These are phyloP conservation scores for grape (Vitis vinifera) DNA, from an alignment of 164 flowering plant genomes.

Conservation along the genomic window DNA sequence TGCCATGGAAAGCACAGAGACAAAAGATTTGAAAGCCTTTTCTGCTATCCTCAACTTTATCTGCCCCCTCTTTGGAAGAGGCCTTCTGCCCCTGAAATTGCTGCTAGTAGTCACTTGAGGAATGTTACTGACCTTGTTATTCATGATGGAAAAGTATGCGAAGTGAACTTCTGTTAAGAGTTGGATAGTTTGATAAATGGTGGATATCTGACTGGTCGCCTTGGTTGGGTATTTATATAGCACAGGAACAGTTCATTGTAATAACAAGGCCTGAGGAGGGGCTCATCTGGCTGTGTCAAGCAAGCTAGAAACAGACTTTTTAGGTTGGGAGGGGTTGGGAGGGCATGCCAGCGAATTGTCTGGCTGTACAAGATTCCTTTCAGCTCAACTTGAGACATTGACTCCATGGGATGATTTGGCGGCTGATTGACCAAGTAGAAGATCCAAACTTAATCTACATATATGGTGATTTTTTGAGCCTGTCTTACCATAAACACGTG, in stretches of 20 bases:
- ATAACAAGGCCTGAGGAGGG: background rate
- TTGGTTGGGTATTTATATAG: conserved; percentile 17
- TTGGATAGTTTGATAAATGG: conserved; percentile 1
- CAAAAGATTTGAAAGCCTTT: conserved; percentile 43
- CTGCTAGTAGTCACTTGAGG: conserved; percentile 19
- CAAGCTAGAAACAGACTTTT: conserved; percentile 1
- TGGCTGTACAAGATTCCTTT: conserved; percentile 33
- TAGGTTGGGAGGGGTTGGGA: conserved; percentile 17
- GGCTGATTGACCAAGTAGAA: background rate
- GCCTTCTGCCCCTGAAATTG: conserved; percentile 21
- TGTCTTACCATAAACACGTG: conserved; percentile 20
- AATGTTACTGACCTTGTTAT: conserved; percentile 28
- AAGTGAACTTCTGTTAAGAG: background rate
- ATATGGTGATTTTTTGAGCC: background rate
- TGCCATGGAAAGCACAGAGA: conserved; percentile 38
- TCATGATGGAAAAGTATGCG: conserved; percentile 19
- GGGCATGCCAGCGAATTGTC: conserved; percentile 37
- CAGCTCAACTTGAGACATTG: conserved; percentile 24
- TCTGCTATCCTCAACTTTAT: conserved; percentile 58
- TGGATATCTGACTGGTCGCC: conserved; percentile 1
- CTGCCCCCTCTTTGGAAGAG: conserved; percentile 57
- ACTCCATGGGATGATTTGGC: conserved; percentile 13
- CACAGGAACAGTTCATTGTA: background rate
- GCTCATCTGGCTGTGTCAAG: conserved; percentile 1
- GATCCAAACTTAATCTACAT: background rate